Evolutionary conservation across 371 early-diverging fungal genomes (phyloP).

Genomic region (Entomophthora muscae): DNA sequence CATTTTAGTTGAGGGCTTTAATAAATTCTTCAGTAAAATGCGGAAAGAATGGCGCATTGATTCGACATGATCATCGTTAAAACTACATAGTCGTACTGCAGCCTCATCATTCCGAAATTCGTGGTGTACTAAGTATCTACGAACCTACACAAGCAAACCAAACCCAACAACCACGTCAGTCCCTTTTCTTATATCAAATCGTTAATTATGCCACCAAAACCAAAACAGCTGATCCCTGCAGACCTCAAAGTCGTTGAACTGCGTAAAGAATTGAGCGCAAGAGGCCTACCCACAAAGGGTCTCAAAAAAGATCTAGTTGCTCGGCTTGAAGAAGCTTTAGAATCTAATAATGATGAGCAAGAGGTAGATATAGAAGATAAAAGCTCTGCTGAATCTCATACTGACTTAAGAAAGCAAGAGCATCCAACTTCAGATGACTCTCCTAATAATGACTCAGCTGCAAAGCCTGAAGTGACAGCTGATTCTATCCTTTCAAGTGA

Average conservation of each 20-base stretch:
- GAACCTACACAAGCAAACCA: too few relatives aligned
- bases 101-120: too few relatives aligned
- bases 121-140: too few relatives aligned
- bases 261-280: constrained; percentile 32
- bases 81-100: too few relatives aligned
- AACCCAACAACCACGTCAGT: neutral
- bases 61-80: too few relatives aligned
- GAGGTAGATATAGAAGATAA: neutral
- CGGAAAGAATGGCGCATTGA: too few relatives aligned
- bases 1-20: too few relatives aligned
- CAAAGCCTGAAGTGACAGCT: too few relatives aligned
- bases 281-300: constrained; percentile 40
- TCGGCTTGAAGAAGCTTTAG: constrained; percentile 36
- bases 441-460: too few relatives aligned
- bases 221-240: neutral
- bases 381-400: neutral
- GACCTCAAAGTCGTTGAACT: constrained; percentile 45
- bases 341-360: neutral
- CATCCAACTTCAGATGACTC: too few relatives aligned
- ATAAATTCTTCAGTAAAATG: too few relatives aligned
- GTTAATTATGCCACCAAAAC: neutral
- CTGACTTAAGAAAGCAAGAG: neutral
- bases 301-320: constrained; percentile 50
- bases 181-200: neutral
- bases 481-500: too few relatives aligned